Base-by-base conservation (phyloP, 2,329 filamentous ascomycete genomes). In the Fusarium agapanthi region DNA sequence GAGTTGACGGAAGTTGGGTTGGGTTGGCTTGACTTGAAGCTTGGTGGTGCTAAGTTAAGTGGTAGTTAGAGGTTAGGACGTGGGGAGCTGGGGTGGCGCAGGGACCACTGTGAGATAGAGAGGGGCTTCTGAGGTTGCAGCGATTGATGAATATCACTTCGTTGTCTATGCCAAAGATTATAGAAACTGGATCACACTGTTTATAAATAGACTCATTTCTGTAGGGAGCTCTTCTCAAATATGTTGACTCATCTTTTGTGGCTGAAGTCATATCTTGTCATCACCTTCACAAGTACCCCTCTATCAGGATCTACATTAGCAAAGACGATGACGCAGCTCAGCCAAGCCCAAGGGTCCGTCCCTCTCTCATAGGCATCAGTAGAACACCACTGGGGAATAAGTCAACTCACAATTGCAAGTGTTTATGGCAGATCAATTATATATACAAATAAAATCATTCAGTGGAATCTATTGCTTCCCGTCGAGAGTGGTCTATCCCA, bases 381-480 rank as follows among this genome's bases (percentile, higher is more conserved):
- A 43, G n/a, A 12, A 26, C 13, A 57, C 16, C 24, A 12, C 16
- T 35, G 37, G 14, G 38, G n/a, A 24, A 45, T 16, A 38, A 48
- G 34, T 30, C 13, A 28, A 41, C 26, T 40, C 15, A 34, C 22
- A 37, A 20, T 5, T 51, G n/a, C 18, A 51, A 14, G 15, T 26
- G 22, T 57, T 28, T 16, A 7, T 11, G 22, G 47, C 50, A 26
- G 45, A 30, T 47, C 28, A 67, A 67, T 61, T 54, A 47, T 71
- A 74, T 68, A 51, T 74, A 76, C 72, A 76, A 75, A 73, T 71
- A 73, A 74, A 71, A 71, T 69, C 65, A 76, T 70, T 73, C 76
- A 78, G 71, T 78, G 70, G 75, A 79, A 76, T 77, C 76, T 77
- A 77, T 78, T 77, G 76, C 71, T 76, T 77, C 77, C 76, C 75